phyloP scores from a whole-genome alignment of 1,284 basidiomycete genomes.

The Marasmius sp. region DNA sequence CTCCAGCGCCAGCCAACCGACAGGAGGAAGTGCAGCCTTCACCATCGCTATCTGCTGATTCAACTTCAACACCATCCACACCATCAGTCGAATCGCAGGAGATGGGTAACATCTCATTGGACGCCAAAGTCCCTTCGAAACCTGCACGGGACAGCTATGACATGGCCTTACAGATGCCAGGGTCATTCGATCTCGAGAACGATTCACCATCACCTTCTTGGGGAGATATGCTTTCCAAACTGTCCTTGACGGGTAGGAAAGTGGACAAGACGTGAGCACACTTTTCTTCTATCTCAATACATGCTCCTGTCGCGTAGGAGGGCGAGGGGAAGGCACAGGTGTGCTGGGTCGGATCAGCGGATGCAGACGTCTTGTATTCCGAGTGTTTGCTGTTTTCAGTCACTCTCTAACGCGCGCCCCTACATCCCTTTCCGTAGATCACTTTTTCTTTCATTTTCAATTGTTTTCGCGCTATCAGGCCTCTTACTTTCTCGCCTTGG shows the following conservation, averaged over 20 bases:
- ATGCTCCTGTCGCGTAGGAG: no score
- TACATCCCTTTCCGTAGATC: no score
- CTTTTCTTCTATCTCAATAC: background rate
- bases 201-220: background rate
- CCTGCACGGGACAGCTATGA: background rate
- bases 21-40: no score
- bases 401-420: no score
- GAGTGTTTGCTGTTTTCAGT: no score
- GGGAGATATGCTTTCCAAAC: conserved; percentile 10
- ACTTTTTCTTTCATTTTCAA: no score
- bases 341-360: no score
- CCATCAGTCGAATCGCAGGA: background rate
- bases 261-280: background rate
- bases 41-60: background rate
- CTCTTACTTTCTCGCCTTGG: no score
- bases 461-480: no score
- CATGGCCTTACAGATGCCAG: conserved; percentile 2
- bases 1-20: background rate
- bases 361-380: no score
- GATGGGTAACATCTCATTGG: background rate
- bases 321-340: no score
- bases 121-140: background rate
- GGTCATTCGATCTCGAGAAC: conserved; percentile 7
- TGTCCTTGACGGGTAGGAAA: background rate
- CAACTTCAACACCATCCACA: background rate